These are phyloP conservation scores for Suhomyces terraborum DNA, from an alignment of 1,139 yeast species.

Conservation along the genomic window DNA sequence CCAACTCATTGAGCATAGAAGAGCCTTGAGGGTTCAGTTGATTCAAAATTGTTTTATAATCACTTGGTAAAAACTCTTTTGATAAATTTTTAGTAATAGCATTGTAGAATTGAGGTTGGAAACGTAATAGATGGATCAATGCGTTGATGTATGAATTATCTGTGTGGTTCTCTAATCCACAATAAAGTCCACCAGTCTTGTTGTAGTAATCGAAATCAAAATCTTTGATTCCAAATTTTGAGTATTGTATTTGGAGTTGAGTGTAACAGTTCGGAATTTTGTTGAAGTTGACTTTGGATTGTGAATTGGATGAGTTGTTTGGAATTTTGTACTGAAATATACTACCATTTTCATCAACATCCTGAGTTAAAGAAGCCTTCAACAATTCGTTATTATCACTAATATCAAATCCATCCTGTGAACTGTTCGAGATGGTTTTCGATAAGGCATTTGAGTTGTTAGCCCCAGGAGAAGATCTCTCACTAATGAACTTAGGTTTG, in stretches of 20 bases:
- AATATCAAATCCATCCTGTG: slow-evolving; percentile 9
- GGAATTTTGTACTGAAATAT: slow-evolving; percentile 31
- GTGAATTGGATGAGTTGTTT: slow-evolving; percentile 6
- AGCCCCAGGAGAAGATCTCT: slow-evolving; percentile 38
- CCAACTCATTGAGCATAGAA: slow-evolving; percentile 75
- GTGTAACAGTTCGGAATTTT: slow-evolving; percentile 70
- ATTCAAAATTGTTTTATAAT: slow-evolving; percentile 28
- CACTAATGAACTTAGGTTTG: slow-evolving; percentile 74
- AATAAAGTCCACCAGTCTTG: slow-evolving; percentile 52
- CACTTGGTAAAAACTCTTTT: slow-evolving; percentile 58
- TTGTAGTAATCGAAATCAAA: slow-evolving; percentile 89
- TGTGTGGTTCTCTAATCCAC: slow-evolving; percentile 89
- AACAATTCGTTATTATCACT: slow-evolving; percentile 8
- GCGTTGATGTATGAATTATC: slow-evolving; percentile 83
- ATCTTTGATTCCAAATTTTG: slow-evolving; percentile 90
- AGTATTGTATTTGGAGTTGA: slow-evolving; percentile 75
- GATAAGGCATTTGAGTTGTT: slow-evolving; percentile 5
- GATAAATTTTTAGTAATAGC: slow-evolving; percentile 57
- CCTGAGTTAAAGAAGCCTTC: slow-evolving; percentile 9
- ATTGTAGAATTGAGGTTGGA: slow-evolving; percentile 72
- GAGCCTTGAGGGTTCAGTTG: slow-evolving; percentile 45
- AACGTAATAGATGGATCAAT: slow-evolving; percentile 78
- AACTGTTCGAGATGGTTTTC: slow-evolving; percentile 18
- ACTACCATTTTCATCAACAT: slow-evolving; percentile 24
- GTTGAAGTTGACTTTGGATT: slow-evolving; percentile 5